Base-by-base conservation (phyloP, 805 yeast species). In the Ogataea kodamae region DNA sequence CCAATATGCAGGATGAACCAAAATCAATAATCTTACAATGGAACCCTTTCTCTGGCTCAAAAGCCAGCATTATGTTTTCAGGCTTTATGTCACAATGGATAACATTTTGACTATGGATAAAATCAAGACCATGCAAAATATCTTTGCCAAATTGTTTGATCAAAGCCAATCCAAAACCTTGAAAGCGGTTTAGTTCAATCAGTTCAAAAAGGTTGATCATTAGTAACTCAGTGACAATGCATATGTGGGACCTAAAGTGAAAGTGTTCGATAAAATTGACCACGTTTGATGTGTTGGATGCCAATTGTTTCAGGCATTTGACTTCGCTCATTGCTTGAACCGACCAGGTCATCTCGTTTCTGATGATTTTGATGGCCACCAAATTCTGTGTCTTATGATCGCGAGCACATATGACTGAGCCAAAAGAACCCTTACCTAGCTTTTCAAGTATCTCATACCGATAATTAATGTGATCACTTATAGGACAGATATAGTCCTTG, bases 21-120 rank as follows among this genome's bases (percentile, higher is more conserved):
- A 87, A 86, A 52, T 87, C 96, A 34, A 87, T 82, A 19, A 87
- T 67, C 48, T 82, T 85, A 30, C 85, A 65, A 15, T 29, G 30
- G 16, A 52, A 48, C 4, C 31, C 27, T 5, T 22, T 15, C 12
- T 59, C 61, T 14, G 78, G 62, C 0, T 61, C 56, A 5, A 72
- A 64, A 6, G 66, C 61, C 5, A 57, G 33, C 78, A 85, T 76
- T 22, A 87, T 64, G 56, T 87, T 87, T 49, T 85, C 95, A 0
- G 95, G 96, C 51, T 87, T 87, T 37, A 87, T 62, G 54, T 87
- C 96, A 49, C 95, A 86, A 53, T 87, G 96, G 16, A 87, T 75
- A 5, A 87, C 70, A 9, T 68, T 63, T 17, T 65, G 52, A 0
- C 59, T 44, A 46, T 81, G 88, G 20, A 87, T 64, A 43, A 66